These are phyloP conservation scores for Sisymbrium irio DNA, from an alignment of 345 rosid species.

Conservation along the genomic window DNA sequence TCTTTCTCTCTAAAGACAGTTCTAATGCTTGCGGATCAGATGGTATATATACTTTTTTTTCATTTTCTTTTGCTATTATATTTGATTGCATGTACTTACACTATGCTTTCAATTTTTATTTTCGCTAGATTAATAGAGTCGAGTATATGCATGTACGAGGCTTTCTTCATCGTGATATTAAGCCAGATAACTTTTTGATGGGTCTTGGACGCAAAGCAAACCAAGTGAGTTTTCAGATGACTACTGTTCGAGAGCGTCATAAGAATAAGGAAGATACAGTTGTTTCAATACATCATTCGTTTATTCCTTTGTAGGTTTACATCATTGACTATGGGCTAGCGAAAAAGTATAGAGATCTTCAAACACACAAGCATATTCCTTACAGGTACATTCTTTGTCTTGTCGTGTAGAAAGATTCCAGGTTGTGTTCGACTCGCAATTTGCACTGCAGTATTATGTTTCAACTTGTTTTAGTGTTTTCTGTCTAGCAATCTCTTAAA, in stretches of 20 bases:
- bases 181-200: constrained; percentile 97
- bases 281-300: not conserved
- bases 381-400: constrained; percentile 24
- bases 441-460: not conserved
- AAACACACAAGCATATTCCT: constrained; percentile 41
- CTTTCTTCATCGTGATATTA: constrained; percentile 94
- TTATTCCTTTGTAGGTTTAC: constrained; percentile 31
- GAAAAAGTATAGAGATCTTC: constrained; percentile 39
- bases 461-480: not conserved
- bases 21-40: constrained; percentile 88
- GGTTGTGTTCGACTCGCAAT: not conserved
- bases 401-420: not conserved
- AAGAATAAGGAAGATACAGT: not conserved
- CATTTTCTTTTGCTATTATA: not conserved
- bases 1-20: constrained; percentile 74
- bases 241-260: not conserved
- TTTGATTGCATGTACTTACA: not conserved
- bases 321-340: constrained; percentile 42
- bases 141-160: constrained; percentile 96
- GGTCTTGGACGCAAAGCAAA: constrained; percentile 97
- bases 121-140: constrained; percentile 64
- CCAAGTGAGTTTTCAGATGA: constrained; percentile 51
- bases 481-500: not conserved
- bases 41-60: constrained; percentile 39
- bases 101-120: not conserved